phyloP scores from a whole-genome alignment of 495 filamentous ascomycete genomes.

The Staphylotrichum longicolle region DNA sequence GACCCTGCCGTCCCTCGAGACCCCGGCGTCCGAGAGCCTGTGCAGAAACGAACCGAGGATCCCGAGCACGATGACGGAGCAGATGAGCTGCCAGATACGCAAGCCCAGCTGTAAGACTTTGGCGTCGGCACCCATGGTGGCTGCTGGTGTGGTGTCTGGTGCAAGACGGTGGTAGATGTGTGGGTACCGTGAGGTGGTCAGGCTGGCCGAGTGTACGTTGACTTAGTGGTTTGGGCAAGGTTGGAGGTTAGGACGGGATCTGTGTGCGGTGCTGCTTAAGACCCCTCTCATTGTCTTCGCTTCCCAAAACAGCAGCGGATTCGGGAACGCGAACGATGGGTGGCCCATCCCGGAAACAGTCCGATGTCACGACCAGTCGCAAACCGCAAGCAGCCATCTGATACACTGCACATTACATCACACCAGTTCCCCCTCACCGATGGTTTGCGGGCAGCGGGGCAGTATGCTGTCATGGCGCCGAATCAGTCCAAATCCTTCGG shows the following conservation, averaged over 20 bases:
- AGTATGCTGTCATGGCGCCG: too few relatives aligned
- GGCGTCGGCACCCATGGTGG: conserved; percentile 18
- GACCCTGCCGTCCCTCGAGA: conserved; percentile 16
- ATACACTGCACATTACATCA: not conserved
- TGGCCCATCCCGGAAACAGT: conserved; percentile 1
- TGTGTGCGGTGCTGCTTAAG: too few relatives aligned
- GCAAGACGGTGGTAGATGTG: not conserved
- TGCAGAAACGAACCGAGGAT: conserved; percentile 24
- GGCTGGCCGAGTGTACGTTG: too few relatives aligned
- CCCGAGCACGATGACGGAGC: conserved; percentile 27
- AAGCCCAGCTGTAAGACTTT: conserved; percentile 14
- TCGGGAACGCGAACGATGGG: not conserved
- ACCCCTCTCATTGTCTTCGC: not conserved
- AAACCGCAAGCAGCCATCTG: not conserved
- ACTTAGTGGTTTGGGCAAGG: too few relatives aligned
- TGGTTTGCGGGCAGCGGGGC: too few relatives aligned
- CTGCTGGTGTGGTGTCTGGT: not conserved
- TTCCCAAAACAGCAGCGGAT: not conserved
- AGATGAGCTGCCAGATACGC: conserved; percentile 25
- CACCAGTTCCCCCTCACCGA: too few relatives aligned
- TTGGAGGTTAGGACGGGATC: too few relatives aligned
- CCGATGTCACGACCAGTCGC: not conserved
- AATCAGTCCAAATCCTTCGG: too few relatives aligned
- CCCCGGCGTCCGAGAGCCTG: conserved; percentile 13
- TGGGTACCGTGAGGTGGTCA: not conserved